Evolutionary conservation across 2,329 filamentous ascomycete species (phyloP).

Genomic region (Xylaria multiplex): DNA sequence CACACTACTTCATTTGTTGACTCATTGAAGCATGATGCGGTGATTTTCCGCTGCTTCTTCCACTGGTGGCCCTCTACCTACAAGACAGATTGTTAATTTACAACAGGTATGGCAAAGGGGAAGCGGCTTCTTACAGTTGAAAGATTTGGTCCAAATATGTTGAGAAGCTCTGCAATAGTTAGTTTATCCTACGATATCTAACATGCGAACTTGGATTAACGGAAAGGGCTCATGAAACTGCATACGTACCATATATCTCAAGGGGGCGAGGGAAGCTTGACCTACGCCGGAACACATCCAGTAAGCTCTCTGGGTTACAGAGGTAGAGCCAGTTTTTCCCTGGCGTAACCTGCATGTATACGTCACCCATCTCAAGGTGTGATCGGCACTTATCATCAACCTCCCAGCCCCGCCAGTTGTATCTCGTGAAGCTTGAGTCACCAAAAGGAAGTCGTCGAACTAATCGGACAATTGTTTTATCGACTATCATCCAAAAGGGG

Average conservation of each 20-base stretch:
- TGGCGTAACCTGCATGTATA: not conserved
- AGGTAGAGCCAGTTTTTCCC: constrained; percentile 2
- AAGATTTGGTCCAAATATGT: not conserved
- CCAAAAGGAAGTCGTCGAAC: constrained; percentile 42
- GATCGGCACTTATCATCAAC: constrained; percentile 9
- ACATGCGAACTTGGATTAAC: too few relatives aligned
- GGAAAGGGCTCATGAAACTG: too few relatives aligned
- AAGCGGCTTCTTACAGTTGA: not conserved
- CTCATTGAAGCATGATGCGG: constrained; percentile 46
- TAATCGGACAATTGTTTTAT: not conserved
- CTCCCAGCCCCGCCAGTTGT: constrained; percentile 42
- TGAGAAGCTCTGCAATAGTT: not conserved
- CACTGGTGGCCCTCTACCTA: constrained; percentile 35
- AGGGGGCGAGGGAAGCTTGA: not conserved
- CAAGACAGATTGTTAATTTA: too few relatives aligned
- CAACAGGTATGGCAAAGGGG: not conserved
- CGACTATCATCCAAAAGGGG: constrained; percentile 29
- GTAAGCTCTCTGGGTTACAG: not conserved
- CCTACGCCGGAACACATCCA: not conserved
- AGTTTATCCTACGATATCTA: not conserved
- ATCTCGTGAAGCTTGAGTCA: constrained; percentile 44
- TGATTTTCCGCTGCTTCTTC: constrained; percentile 44
- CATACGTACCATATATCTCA: not conserved
- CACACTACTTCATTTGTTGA: constrained; percentile 46
- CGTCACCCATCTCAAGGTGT: not conserved